Percentiles rank a stretch among this genome's conserved stretches.
Evolutionary conservation across 2,329 filamentous ascomycete genomes (phyloP).

Genomic region (Cercospora sp.): DNA sequence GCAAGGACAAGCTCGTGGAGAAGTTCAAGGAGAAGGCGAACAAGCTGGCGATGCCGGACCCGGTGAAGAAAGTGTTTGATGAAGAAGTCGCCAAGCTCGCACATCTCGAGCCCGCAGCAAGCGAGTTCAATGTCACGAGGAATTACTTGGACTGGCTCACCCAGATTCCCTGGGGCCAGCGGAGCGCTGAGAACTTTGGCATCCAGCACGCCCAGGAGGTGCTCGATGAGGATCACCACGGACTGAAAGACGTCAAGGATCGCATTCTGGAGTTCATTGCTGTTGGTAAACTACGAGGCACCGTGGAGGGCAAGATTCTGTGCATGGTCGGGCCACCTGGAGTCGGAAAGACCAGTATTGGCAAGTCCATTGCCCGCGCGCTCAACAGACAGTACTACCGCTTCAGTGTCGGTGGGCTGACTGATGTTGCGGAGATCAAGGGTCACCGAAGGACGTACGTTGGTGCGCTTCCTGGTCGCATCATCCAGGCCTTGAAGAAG

Average conservation of each 20-base stretch:
- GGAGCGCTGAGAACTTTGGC: conserved; percentile 94
- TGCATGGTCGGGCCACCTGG: conserved; percentile 97
- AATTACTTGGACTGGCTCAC: conserved; percentile 99
- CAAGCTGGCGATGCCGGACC: conserved; percentile 94
- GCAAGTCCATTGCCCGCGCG: conserved; percentile 94
- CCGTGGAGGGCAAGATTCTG: conserved; percentile 96
- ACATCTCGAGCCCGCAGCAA: conserved; percentile 90
- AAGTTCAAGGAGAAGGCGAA: conserved; percentile 94
- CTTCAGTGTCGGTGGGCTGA: conserved; percentile 95
- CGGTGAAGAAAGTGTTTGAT: conserved; percentile 95
- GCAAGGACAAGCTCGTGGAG: conserved; percentile 96
- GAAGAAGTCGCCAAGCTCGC: conserved; percentile 97
- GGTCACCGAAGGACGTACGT: conserved; percentile 96
- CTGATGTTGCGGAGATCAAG: conserved; percentile 98
- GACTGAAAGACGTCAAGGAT: conserved; percentile 96
- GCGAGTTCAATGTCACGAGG: conserved; percentile 96
- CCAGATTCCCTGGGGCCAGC: conserved; percentile 94
- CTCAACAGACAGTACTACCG: conserved; percentile 96
- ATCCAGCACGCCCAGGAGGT: conserved; percentile 89
- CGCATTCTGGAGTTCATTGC: conserved; percentile 98
- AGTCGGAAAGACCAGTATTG: conserved; percentile 98
- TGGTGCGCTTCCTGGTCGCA: conserved; percentile 88
- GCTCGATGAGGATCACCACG: conserved; percentile 94
- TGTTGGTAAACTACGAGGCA: conserved; percentile 93
- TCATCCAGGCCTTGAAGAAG: conserved; percentile 98